Conservation (phyloP, 805 yeast genomes). For the Blastobotrys americana region DNA sequence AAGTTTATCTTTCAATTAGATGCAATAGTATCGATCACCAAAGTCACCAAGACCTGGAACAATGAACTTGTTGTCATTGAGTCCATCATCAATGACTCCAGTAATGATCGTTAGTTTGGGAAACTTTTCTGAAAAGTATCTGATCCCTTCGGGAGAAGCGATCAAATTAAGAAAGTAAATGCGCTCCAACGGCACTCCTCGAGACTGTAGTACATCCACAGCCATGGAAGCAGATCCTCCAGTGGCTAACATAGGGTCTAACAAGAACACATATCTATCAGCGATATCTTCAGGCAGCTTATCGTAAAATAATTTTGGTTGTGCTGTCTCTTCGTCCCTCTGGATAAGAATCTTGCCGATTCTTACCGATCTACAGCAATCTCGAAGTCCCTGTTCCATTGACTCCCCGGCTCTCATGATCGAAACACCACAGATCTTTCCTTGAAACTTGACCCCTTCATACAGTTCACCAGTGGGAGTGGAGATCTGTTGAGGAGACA, state of each 20-base stretch:
- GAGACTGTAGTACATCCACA: slow-evolving; percentile 73
- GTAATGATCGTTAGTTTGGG: slow-evolving; percentile 86
- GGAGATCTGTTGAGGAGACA: slow-evolving; percentile 53
- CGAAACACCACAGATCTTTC: slow-evolving; percentile 96
- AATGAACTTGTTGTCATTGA: slow-evolving; percentile 79
- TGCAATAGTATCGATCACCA: slow-evolving; percentile 95
- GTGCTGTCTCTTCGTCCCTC: slow-evolving; percentile 95
- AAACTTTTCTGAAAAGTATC: slow-evolving; percentile 64
- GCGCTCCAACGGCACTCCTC: slow-evolving; percentile 84
- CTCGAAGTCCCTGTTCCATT: slow-evolving; percentile 97
- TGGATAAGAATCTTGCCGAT: slow-evolving; percentile 95
- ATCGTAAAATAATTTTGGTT: slow-evolving; percentile 85
- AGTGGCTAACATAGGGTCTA: slow-evolving; percentile 98
- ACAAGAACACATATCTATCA: slow-evolving; percentile 77
- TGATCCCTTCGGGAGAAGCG: slow-evolving; percentile 92
- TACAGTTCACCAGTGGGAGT: slow-evolving; percentile 65
- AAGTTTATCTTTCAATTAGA: too few species aligned
- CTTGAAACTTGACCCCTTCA: slow-evolving; percentile 73
- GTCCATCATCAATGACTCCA: slow-evolving; percentile 83
- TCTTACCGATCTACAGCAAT: slow-evolving; percentile 92
- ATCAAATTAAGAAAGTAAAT: slow-evolving; percentile 85
- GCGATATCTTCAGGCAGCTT: slow-evolving; percentile 90
- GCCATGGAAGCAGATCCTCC: slow-evolving; percentile 99
- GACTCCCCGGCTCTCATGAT: slow-evolving; percentile 98
- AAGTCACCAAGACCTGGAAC: slow-evolving; percentile 96